These are phyloP conservation scores for Solanum raphanifolium DNA, from an alignment of 257 asterid species.

Conservation along the genomic window DNA sequence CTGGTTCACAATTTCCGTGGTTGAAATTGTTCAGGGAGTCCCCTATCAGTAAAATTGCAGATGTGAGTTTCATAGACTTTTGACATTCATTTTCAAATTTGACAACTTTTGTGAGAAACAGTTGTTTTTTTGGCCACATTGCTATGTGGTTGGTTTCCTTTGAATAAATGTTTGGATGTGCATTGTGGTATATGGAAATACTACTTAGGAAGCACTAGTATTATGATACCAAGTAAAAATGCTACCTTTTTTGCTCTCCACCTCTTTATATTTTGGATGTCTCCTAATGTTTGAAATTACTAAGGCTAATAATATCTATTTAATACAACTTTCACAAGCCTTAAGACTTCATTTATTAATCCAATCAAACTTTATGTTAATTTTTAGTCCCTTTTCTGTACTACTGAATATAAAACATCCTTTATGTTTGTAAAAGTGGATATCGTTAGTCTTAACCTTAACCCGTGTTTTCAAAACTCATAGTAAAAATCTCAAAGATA, in stretches of 20 bases:
- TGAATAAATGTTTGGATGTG: neutral
- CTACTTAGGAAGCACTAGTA: neutral
- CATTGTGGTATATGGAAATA: neutral
- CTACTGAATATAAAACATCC: neutral
- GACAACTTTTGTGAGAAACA: neutral
- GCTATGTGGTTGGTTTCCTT: neutral
- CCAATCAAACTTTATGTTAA: neutral
- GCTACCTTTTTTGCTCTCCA: neutral
- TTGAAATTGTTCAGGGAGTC: slow-evolving; percentile 80
- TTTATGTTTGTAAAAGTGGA: neutral
- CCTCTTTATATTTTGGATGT: neutral
- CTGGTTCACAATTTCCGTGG: slow-evolving; percentile 82
- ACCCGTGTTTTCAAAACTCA: neutral
- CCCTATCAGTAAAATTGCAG: slow-evolving; percentile 45
- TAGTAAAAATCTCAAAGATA: neutral
- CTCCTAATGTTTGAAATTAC: neutral
- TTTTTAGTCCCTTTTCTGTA: neutral
- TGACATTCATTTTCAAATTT: neutral
- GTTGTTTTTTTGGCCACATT: neutral
- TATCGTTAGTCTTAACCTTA: neutral
- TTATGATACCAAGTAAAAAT: neutral
- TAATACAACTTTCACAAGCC: neutral
- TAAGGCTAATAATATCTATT: no score
- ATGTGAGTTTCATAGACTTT: slow-evolving; percentile 37
- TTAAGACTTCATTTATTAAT: neutral